These are phyloP conservation scores for Astrothelium macrocarpum DNA, from an alignment of 495 filamentous ascomycete genomes.

Conservation along the genomic window DNA sequence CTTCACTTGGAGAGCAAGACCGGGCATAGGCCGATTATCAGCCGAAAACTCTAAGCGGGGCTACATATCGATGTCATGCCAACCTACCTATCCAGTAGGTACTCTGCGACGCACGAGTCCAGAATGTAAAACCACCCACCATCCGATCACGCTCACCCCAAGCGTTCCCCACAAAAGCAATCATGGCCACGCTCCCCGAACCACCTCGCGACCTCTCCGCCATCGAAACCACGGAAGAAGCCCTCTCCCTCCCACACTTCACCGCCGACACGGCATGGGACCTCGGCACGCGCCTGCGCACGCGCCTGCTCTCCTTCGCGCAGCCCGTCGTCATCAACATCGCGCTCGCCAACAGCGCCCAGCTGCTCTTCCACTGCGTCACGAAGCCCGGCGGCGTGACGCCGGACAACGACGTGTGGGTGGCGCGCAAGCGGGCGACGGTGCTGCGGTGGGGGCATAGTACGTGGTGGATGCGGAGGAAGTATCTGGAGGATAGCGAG, in stretches of 20 bases:
- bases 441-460: constrained; percentile 60
- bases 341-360: constrained; percentile 44
- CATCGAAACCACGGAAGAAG: constrained; percentile 44
- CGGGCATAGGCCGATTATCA: too few relatives aligned
- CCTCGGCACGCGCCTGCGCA: constrained; percentile 54
- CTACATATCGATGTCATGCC: too few relatives aligned
- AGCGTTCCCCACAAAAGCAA: too few relatives aligned
- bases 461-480: constrained; percentile 56
- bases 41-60: too few relatives aligned
- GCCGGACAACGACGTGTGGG: constrained; percentile 40
- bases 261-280: constrained; percentile 56
- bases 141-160: too few relatives aligned
- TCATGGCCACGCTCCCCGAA: constrained; percentile 10
- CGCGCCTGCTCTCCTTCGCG: constrained; percentile 47
- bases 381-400: constrained; percentile 47
- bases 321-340: constrained; percentile 58
- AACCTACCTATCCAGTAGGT: too few relatives aligned
- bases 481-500: constrained; percentile 43
- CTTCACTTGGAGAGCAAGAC: too few relatives aligned
- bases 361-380: constrained; percentile 53
- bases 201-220: constrained; percentile 28
- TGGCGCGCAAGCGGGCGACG: constrained; percentile 52
- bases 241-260: constrained; percentile 52
- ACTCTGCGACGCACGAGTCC: too few relatives aligned
- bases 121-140: too few relatives aligned